Evolutionary conservation across 768 basidiomycete genomes (phyloP).

Genomic region (Boletellus sp.): DNA sequence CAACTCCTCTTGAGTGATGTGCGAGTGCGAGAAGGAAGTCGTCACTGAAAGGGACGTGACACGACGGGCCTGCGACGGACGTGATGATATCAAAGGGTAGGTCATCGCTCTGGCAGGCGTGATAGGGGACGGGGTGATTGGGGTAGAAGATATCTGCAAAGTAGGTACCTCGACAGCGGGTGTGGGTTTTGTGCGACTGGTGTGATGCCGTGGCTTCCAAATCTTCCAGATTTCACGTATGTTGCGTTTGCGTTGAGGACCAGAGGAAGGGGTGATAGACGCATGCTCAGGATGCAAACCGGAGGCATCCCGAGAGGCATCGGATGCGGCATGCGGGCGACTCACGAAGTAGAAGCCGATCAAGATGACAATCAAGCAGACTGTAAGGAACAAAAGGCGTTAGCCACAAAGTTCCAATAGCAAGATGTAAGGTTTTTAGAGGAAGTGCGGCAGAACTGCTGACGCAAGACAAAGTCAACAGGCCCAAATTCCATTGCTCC

Average conservation of each 20-base stretch:
- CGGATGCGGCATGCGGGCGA: conserved; percentile 6
- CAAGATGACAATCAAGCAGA: conserved; percentile 22
- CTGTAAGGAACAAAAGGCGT: conserved; percentile 10
- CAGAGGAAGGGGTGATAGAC: conserved; percentile 1
- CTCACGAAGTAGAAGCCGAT: conserved; percentile 28
- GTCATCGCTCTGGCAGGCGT: not conserved
- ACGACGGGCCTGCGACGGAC: conserved; percentile 15
- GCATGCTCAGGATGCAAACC: not conserved
- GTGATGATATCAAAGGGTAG: not conserved
- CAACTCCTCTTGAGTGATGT: conserved; percentile 24
- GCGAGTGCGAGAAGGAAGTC: conserved; percentile 22
- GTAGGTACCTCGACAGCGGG: not conserved
- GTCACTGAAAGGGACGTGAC: conserved; percentile 19
- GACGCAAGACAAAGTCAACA: not conserved
- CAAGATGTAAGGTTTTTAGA: not conserved
- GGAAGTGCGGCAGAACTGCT: not conserved
- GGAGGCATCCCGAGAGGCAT: not conserved
- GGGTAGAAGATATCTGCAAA: not conserved
- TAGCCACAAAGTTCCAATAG: conserved; percentile 5
- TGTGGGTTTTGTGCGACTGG: not conserved
- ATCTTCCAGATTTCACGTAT: conserved; percentile 13
- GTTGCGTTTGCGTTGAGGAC: not conserved
- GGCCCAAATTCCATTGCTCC: not conserved
- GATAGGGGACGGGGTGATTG: not conserved
- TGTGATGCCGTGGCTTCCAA: conserved; percentile 15